These are phyloP conservation scores for Trichosanthes cucumerina DNA, from an alignment of 306 rosid species.

Conservation along the genomic window DNA sequence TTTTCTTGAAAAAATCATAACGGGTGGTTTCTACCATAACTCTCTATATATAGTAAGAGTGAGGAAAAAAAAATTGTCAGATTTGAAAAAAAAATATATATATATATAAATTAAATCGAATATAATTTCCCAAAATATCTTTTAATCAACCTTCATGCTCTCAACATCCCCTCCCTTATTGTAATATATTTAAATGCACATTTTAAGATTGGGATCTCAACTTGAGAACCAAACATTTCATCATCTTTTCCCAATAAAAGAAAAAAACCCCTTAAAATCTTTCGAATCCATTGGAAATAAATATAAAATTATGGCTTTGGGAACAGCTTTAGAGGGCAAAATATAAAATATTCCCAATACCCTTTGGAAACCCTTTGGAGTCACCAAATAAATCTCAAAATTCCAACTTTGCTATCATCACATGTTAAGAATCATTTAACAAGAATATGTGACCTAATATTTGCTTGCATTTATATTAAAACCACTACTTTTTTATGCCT, in stretches of 20 bases:
- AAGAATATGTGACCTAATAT: neutral
- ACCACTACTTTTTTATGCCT: neutral
- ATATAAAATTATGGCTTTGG: neutral
- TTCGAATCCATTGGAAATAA: neutral
- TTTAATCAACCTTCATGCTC: neutral
- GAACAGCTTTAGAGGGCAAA: neutral
- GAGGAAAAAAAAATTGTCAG: too few relatives aligned
- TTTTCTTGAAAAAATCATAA: too few relatives aligned
- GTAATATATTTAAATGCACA: too few relatives aligned
- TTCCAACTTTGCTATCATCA: neutral
- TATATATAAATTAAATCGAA: too few relatives aligned
- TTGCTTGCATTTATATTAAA: neutral
- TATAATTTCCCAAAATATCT: neutral
- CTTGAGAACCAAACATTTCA: neutral
- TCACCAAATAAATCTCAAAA: neutral
- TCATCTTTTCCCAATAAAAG: neutral
- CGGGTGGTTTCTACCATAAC: too few relatives aligned
- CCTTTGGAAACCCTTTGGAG: constrained; percentile 2
- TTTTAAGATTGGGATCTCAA: neutral
- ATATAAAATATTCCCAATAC: neutral
- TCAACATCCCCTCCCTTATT: neutral
- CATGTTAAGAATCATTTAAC: neutral
- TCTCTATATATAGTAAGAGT: too few relatives aligned
- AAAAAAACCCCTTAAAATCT: neutral
- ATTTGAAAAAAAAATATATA: too few relatives aligned